phyloP scores from a whole-genome alignment of 2,329 filamentous ascomycete species.

The Fonsecaea erecta region DNA sequence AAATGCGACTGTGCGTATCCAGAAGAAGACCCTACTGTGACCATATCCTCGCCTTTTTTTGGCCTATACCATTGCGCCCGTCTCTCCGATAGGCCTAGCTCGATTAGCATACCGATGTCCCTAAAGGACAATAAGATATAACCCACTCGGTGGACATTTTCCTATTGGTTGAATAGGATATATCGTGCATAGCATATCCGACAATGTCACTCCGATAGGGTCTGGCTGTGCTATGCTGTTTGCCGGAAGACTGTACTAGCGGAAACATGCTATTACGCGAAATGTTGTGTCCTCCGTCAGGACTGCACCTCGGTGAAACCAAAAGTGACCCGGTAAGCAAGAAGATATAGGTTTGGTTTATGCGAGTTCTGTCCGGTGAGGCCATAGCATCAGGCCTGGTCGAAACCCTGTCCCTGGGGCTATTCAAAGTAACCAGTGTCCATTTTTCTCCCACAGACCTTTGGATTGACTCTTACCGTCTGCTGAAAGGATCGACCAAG shows the following conservation, averaged over 20 bases:
- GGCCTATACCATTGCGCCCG: too few species aligned
- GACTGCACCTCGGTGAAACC: too few species aligned
- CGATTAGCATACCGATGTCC: background rate
- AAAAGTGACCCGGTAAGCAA: too few species aligned
- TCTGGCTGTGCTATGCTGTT: background rate
- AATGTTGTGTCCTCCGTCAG: too few species aligned
- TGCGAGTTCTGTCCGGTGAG: background rate
- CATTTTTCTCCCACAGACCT: too few species aligned
- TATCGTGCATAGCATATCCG: background rate
- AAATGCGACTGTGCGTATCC: too few species aligned
- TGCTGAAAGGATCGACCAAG: background rate
- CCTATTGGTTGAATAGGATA: background rate
- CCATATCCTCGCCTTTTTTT: too few species aligned
- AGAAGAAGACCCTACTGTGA: too few species aligned
- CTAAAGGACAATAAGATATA: background rate
- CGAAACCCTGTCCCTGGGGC: background rate
- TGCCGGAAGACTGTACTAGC: background rate
- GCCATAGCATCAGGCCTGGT: background rate
- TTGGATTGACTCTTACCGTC: too few species aligned
- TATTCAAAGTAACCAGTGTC: too few species aligned
- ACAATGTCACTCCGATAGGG: background rate
- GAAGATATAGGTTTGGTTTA: background rate
- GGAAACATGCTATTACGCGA: background rate
- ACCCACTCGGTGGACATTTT: background rate
- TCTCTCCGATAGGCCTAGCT: too few species aligned